These are phyloP conservation scores for Penicillium egyptiacum DNA, from an alignment of 495 filamentous ascomycete genomes.

Conservation along the genomic window DNA sequence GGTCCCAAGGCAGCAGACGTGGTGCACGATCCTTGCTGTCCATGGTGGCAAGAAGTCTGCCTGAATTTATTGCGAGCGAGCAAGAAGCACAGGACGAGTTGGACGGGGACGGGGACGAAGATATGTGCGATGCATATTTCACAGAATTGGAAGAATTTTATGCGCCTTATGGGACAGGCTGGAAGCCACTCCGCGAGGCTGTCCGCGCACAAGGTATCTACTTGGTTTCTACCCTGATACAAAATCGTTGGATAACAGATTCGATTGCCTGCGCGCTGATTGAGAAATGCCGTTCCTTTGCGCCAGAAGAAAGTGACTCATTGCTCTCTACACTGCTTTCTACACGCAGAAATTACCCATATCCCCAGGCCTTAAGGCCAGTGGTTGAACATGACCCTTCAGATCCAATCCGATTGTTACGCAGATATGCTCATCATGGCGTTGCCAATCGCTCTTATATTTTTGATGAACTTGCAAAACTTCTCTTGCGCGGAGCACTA, in stretches of 20 bases:
- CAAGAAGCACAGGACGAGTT: constrained; percentile 55
- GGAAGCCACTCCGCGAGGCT: constrained; percentile 63
- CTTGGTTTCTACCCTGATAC: constrained; percentile 56
- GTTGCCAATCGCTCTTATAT: constrained; percentile 31
- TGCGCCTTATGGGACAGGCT: constrained; percentile 52
- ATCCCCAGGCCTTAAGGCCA: constrained; percentile 36
- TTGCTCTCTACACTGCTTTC: constrained; percentile 38
- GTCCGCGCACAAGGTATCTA: constrained; percentile 67
- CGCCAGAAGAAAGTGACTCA: constrained; percentile 40
- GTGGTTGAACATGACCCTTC: constrained; percentile 12
- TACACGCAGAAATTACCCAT: constrained; percentile 28
- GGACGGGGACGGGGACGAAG: constrained; percentile 45
- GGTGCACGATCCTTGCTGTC: constrained; percentile 61
- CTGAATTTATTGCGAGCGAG: constrained; percentile 61
- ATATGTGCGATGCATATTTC: constrained; percentile 58
- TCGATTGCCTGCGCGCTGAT: constrained; percentile 36
- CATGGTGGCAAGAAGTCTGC: constrained; percentile 62
- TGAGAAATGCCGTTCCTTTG: constrained; percentile 34
- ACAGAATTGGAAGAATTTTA: constrained; percentile 65
- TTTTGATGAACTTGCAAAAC: constrained; percentile 41
- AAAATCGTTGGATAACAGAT: constrained; percentile 43
- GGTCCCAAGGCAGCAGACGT: constrained; percentile 3
- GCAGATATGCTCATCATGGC: constrained; percentile 29
- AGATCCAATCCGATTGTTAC: constrained; percentile 35
- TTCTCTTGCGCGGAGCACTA: constrained; percentile 39